These are phyloP conservation scores for Pseudopyricularia cyperi DNA, from an alignment of 2,329 filamentous ascomycete species.

Conservation along the genomic window DNA sequence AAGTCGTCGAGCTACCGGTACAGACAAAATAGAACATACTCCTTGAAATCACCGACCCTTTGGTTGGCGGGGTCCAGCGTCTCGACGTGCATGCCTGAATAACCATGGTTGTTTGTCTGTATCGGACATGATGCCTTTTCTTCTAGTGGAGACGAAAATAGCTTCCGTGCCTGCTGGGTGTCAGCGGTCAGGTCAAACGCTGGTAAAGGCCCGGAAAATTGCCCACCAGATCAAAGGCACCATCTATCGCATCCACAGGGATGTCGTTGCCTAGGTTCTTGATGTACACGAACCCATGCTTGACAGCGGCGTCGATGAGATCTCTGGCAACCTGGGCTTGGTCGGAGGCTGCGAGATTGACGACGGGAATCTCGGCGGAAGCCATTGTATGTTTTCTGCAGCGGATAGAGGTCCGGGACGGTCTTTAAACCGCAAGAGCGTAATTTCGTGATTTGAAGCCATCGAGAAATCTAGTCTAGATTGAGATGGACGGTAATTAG, in stretches of 20 bases:
- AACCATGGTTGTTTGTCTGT: constrained; percentile 71
- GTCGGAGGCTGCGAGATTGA: constrained; percentile 58
- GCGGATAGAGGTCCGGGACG: no score
- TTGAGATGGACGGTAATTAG: no score
- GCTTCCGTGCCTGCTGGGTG: constrained; percentile 41
- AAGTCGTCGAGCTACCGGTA: not conserved
- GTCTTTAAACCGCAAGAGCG: no score
- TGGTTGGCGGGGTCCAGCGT: constrained; percentile 76
- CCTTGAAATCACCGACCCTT: constrained; percentile 35
- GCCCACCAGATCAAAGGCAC: constrained; percentile 60
- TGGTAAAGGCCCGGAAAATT: not conserved
- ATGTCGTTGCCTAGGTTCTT: constrained; percentile 62
- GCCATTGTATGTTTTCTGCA: constrained; percentile 7
- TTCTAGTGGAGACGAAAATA: constrained; percentile 57
- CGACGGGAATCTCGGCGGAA: constrained; percentile 55
- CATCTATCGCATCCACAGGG: constrained; percentile 48
- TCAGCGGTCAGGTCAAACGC: constrained; percentile 6
- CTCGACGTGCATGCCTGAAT: constrained; percentile 79
- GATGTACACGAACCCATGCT: constrained; percentile 84
- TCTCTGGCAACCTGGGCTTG: constrained; percentile 46
- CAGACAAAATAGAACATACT: not conserved
- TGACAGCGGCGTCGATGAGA: constrained; percentile 67
- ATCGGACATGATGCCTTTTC: constrained; percentile 69
- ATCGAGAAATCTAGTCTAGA: no score
- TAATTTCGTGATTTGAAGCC: no score